Base-by-base conservation (phyloP, 2,329 filamentous ascomycete genomes). In the Aspergillus uvarum region DNA sequence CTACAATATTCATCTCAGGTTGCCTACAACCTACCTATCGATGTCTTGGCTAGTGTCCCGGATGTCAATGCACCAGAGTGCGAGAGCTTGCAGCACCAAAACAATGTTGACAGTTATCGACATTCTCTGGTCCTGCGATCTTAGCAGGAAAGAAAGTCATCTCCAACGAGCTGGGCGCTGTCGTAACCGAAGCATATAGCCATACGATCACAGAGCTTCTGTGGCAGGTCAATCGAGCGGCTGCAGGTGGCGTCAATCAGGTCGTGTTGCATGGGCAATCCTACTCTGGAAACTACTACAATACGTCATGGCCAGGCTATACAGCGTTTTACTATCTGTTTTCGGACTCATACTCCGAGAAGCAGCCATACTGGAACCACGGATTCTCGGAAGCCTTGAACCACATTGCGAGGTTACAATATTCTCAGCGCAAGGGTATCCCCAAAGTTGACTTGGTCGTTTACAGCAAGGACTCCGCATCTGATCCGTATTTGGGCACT, bases 231-330 rank as follows among this genome's bases (percentile, higher is more conserved):
- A 80, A 80, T 51, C 67, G 72, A 5, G 75, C 76, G 0, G 68
- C 78, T 22, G 76, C 74, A 0, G 80, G 74, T 11, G 76, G 75
- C 4, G 70, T 82, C 31, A 82, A 79, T 50, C 73, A 77, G 52
- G 67, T 79, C 42, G 75, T 83, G 6, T 66, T 82, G 11, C 81
- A 83, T 56, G 81, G 80, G 0, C 71, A 71, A 52, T 68, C 79
- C 0, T 81, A 79, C 54, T 74, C 73, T 0, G 76, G 75, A 1
- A 64, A 75, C 4, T 82, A 82, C 59, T 65, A 68, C 0, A 76
- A 77, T 49, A 82, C 79, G 1, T 81, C 79, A 0, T 83, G 81
- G 80, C 80, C 80, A 2, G 78, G 77, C 0, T 81, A 76, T 58
- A 77, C 77, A 1, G 71, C 79, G 0, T 82, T 82, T 54, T 59